Conservation (phyloP, 257 asterid genomes). For the Capsicum pubescens region DNA sequence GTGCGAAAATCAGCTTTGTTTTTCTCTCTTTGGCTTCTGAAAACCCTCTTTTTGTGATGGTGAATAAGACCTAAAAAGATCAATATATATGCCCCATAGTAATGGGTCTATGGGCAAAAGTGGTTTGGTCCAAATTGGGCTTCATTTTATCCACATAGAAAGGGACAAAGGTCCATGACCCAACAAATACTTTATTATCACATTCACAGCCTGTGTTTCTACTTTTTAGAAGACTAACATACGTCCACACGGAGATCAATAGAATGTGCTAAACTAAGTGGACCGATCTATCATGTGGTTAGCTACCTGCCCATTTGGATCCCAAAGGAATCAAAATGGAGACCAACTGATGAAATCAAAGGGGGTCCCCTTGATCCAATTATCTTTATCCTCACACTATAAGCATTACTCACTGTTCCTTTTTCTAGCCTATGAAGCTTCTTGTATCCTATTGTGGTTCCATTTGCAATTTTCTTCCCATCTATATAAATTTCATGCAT, state of each 20-base stretch:
- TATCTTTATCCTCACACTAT: slow-evolving; percentile 59
- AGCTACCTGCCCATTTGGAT: slow-evolving; percentile 41
- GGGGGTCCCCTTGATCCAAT: slow-evolving; percentile 72
- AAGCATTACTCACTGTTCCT: slow-evolving; percentile 55
- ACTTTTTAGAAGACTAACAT: neutral
- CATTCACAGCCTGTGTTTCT: neutral
- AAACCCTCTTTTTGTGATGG: no score
- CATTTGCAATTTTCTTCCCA: slow-evolving; percentile 55
- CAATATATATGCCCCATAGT: no score
- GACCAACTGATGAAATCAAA: slow-evolving; percentile 77
- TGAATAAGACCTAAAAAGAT: no score
- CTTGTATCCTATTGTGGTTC: slow-evolving; percentile 87
- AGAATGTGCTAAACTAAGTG: neutral
- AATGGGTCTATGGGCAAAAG: no score
- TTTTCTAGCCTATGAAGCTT: slow-evolving; percentile 73
- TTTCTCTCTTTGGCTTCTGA: no score
- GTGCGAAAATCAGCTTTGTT: no score
- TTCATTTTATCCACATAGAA: no score
- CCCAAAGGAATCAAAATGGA: slow-evolving; percentile 93
- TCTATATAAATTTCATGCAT: slow-evolving; percentile 63
- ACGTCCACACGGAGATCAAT: neutral
- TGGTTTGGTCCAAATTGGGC: no score
- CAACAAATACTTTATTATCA: neutral
- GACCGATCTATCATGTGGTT: slow-evolving; percentile 4
- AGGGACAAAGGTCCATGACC: no score